Percentiles rank a stretch among this genome's conserved stretches.
Conservation (phyloP, 345 rosid species). For the Tarenaya hassleriana region DNA sequence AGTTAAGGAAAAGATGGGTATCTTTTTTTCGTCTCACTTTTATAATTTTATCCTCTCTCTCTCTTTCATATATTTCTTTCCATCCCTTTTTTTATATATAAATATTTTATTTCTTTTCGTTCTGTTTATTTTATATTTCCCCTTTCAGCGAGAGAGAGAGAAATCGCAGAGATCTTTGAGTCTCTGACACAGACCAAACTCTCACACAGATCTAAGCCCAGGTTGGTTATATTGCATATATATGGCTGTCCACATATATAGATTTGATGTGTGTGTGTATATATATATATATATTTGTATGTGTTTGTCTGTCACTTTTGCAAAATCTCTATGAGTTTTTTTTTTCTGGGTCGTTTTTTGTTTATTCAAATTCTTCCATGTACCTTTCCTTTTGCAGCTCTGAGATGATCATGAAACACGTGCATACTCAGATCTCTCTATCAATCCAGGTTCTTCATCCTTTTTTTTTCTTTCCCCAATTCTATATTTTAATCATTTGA, state of each 20-base stretch:
- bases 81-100: conserved; percentile 12
- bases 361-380: too few species aligned
- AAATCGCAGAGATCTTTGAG: conserved; percentile 59
- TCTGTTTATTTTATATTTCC: conserved; percentile 30
- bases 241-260: too few species aligned
- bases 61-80: conserved; percentile 10
- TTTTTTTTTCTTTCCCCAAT: conserved; percentile 31
- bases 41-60: conserved; percentile 14
- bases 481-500: conserved; percentile 16
- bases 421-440: conserved; percentile 61
- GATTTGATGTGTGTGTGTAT: too few species aligned
- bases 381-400: conserved; percentile 38
- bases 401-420: conserved; percentile 69
- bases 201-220: conserved; percentile 34
- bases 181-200: conserved; percentile 51
- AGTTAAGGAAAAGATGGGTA: conserved; percentile 38
- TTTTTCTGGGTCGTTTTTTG: too few species aligned
- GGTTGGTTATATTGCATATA: neutral
- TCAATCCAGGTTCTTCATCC: conserved; percentile 57
- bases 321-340: too few species aligned
- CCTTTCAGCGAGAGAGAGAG: conserved; percentile 38
- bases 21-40: conserved; percentile 27
- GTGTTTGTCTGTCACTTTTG: conserved; percentile 12
- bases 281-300: conserved; percentile 21
- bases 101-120: conserved; percentile 19